Percentiles rank a stretch among this genome's conserved stretches.
These are phyloP conservation scores for Artemisia annua DNA, from an alignment of 129 eudicot species.

Conservation along the genomic window DNA sequence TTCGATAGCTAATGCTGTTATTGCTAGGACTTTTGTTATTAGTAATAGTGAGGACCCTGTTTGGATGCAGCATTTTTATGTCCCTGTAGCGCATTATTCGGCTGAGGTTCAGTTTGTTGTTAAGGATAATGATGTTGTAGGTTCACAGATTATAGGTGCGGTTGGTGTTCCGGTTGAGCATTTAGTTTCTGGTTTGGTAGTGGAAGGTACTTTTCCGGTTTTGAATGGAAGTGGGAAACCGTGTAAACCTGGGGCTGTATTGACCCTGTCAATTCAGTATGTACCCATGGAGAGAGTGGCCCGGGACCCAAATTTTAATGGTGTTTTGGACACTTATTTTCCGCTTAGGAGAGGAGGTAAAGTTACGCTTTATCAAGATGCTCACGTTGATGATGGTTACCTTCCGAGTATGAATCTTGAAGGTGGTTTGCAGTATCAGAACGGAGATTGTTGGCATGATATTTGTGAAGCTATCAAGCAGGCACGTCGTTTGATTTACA, in stretches of 20 bases:
- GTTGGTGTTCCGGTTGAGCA: conserved; percentile 43
- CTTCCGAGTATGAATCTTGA: conserved; percentile 36
- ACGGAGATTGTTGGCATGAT: conserved; percentile 49
- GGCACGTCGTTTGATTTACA: conserved; percentile 42
- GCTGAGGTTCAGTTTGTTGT: conserved; percentile 40
- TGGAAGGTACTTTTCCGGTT: conserved; percentile 41
- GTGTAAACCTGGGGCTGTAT: conserved; percentile 33
- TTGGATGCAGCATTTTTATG: conserved; percentile 45
- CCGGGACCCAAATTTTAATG: conserved; percentile 17
- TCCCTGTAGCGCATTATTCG: conserved; percentile 47
- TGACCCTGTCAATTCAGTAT: conserved; percentile 39
- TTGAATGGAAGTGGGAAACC: conserved; percentile 35
- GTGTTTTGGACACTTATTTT: conserved; percentile 44
- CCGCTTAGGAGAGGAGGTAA: conserved; percentile 47
- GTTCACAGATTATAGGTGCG: conserved; percentile 42
- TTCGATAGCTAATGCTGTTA: conserved; percentile 42
- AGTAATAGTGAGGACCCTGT: conserved; percentile 41
- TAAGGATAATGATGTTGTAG: conserved; percentile 43
- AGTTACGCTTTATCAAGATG: conserved; percentile 54
- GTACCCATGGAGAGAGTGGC: conserved; percentile 29
- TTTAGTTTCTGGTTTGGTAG: conserved; percentile 25
- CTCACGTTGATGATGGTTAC: conserved; percentile 42
- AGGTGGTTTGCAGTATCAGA: conserved; percentile 30
- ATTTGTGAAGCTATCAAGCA: conserved; percentile 41
- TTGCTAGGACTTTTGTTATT: conserved; percentile 43